Evolutionary conservation across 176 grass and related monocot genomes (phyloP), one percentile per base, ranked within the genome.

Genomic region (Metroxylon sagu): DNA sequence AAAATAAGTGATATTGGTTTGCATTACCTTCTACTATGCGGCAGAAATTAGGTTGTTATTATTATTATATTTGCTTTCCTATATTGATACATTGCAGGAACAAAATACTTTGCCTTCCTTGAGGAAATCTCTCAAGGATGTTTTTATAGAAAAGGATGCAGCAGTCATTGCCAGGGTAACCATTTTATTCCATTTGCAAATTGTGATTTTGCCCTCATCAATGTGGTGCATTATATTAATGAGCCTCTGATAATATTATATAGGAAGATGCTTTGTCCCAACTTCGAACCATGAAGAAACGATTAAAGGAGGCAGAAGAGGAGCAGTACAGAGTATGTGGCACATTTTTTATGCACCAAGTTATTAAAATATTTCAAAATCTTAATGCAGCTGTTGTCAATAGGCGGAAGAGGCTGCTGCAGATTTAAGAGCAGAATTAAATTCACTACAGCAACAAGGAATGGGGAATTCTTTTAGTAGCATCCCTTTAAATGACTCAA

Each of bases 181-280:
- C 14, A 35, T 31, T 18, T 64, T 10, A 43, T 7, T 51, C 64
- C 19, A 48, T 25, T 14, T 57, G 17, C 21, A 60, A 67, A 71
- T 59, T 61, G 51, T 16, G 21, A 39, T 67, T 70, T 28, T 69
- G 3, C 19, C 58, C 15, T 54, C 31, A 39, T 74, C 48, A 71
- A 19, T 25, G 50, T 18, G 31, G 50, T 29, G 50, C 49, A 49
- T 18, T 16, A 30, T 50, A 27, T 70, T 14, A 25, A 56, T 61
- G 59, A 7, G 1, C 35, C 54, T 56, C 49, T 52, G 53, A 53
- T 26, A 77, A 57, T 65, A 48, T 16, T 81, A 64, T 62, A 19
- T 79, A 97, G 92, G 92, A 97, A 79, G 92, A 97, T 80, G 87
- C 92, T 72, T 73, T 91, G 57, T 74, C 84, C 50, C 92, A 91